Percentiles rank a stretch among this genome's conserved stretches.
These are phyloP conservation scores for Pseudomonodictys pantanalensis DNA, from an alignment of 495 filamentous ascomycete genomes.

Conservation along the genomic window DNA sequence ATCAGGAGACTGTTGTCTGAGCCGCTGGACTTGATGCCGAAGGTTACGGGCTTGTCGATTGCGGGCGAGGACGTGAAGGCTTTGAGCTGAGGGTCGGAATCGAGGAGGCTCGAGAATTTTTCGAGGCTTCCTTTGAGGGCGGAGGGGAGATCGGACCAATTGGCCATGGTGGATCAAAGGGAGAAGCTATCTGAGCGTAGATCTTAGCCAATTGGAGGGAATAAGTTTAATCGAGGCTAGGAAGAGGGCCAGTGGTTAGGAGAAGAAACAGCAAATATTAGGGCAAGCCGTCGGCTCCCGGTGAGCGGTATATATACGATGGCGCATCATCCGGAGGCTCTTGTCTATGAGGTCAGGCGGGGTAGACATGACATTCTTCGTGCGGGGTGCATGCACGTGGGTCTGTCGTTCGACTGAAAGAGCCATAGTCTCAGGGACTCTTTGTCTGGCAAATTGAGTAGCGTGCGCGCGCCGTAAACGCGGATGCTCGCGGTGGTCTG, in stretches of 20 bases:
- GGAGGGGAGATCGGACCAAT: slow-evolving; percentile 23
- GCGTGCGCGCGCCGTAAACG: too few relatives aligned
- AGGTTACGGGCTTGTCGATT: slow-evolving; percentile 35
- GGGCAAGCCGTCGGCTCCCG: too few relatives aligned
- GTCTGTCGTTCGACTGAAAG: slow-evolving; percentile 1
- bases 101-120: slow-evolving; percentile 18
- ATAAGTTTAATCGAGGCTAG: too few relatives aligned
- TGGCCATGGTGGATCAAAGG: slow-evolving; percentile 17
- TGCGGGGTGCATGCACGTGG: slow-evolving; percentile 17
- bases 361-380: neutral
- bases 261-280: slow-evolving; percentile 8
- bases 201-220: too few relatives aligned
- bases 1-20: slow-evolving; percentile 38
- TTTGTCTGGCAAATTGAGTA: slow-evolving; percentile 1
- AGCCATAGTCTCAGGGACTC: neutral
- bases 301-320: too few relatives aligned
- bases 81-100: slow-evolving; percentile 38
- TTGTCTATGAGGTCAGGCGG: slow-evolving; percentile 15
- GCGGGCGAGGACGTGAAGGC: slow-evolving; percentile 42
- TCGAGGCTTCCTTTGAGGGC: slow-evolving; percentile 21
- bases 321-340: too few relatives aligned
- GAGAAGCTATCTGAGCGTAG: too few relatives aligned
- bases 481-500: neutral
- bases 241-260: too few relatives aligned
- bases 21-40: slow-evolving; percentile 42